These are phyloP conservation scores for Hippophae rhamnoides DNA, from an alignment of 306 rosid species.

Conservation along the genomic window DNA sequence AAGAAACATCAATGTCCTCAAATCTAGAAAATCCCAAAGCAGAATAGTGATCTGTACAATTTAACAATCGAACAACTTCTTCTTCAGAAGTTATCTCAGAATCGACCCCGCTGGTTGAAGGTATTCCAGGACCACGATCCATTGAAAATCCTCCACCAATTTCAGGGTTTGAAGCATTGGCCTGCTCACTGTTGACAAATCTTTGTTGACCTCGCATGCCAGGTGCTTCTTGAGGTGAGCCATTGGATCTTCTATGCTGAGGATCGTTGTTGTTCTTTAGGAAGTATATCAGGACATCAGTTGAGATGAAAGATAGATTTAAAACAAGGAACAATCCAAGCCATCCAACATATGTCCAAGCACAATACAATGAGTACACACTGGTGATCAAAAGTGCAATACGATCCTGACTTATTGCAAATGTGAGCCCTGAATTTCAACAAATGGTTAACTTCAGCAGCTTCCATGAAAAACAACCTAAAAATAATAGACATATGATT, in stretches of 20 bases:
- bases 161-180: slow-evolving; percentile 50
- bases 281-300: slow-evolving; percentile 67
- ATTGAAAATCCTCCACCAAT: slow-evolving; percentile 49
- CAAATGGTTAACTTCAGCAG: slow-evolving; percentile 26
- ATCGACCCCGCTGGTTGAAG: slow-evolving; percentile 85
- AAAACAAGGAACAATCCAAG: slow-evolving; percentile 65
- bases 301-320: slow-evolving; percentile 80
- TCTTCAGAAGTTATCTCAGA: slow-evolving; percentile 83
- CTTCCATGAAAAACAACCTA: slow-evolving; percentile 7
- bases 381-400: slow-evolving; percentile 62
- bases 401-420: slow-evolving; percentile 58
- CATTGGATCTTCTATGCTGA: slow-evolving; percentile 54
- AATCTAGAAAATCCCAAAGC: slow-evolving; percentile 68
- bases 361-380: slow-evolving; percentile 71
- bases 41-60: slow-evolving; percentile 80
- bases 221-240: slow-evolving; percentile 49
- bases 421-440: slow-evolving; percentile 71
- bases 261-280: slow-evolving; percentile 69
- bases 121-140: slow-evolving; percentile 63
- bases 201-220: slow-evolving; percentile 71
- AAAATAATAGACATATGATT: slow-evolving; percentile 16
- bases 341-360: slow-evolving; percentile 88
- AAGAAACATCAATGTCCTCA: slow-evolving; percentile 58
- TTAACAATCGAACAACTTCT: slow-evolving; percentile 83
- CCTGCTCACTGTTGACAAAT: slow-evolving; percentile 53